Evolutionary conservation across 129 eudicot genomes (phyloP).

Genomic region (Flaveria robusta): DNA sequence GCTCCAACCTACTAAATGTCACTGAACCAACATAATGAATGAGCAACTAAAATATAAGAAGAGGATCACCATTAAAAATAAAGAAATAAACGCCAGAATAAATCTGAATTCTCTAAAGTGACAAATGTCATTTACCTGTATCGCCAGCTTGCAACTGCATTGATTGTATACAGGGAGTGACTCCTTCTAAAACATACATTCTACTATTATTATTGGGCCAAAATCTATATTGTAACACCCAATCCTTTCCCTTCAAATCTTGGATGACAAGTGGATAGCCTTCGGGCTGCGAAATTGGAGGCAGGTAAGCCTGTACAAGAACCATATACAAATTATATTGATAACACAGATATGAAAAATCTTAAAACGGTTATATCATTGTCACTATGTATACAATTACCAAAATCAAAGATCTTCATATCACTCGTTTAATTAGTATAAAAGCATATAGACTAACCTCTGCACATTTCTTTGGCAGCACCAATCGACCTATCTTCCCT

Average conservation of each 20-base stretch:
- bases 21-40: conserved; percentile 52
- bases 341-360: conserved; percentile 6
- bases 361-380: background rate
- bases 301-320: conserved; percentile 72
- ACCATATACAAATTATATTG: background rate
- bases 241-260: conserved; percentile 85
- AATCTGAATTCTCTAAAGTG: background rate
- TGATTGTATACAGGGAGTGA: conserved; percentile 83
- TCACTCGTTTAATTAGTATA: background rate
- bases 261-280: conserved; percentile 78
- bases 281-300: conserved; percentile 78
- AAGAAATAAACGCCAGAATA: background rate
- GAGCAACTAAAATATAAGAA: conserved; percentile 17
- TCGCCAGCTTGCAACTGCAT: conserved; percentile 98
- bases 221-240: conserved; percentile 84
- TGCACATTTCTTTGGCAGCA: conserved; percentile 90
- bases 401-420: conserved; percentile 8
- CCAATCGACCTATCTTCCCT: conserved; percentile 86
- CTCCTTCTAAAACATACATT: conserved; percentile 96
- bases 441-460: conserved; percentile 65
- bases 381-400: background rate
- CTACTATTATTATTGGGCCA: conserved; percentile 93
- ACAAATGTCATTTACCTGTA: conserved; percentile 52
- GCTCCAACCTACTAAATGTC: conserved; percentile 84
- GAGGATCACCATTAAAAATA: background rate